Base-by-base conservation (phyloP, 441 rosid genomes). In the Pelargonium australe region DNA sequence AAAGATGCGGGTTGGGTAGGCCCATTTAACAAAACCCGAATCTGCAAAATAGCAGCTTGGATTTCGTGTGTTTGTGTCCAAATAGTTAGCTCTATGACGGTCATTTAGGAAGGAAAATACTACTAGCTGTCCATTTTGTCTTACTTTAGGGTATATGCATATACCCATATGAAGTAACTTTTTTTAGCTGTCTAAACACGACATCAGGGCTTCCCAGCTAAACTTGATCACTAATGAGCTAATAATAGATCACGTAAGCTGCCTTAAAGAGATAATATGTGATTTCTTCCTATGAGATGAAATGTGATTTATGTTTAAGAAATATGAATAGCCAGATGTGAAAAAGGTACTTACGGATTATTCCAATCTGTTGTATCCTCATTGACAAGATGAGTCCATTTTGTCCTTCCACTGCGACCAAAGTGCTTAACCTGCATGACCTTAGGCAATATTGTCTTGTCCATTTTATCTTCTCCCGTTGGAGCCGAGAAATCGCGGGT, bases 381-480 rank as follows among this genome's bases (percentile, higher is more conserved):
- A 43, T 81, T 83, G 68, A 90, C 96, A 80, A 93, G 96, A 82
- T 91, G 98, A 6, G 97, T 89, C 98, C 98, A 89, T 75, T 93
- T 90, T 5, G 97, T 89, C 76, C 94, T 81, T 70, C 98, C 95
- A 75, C 97, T 93, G 5, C 97, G 92, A 76, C 97, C 96, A 77
- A 93, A 93, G 85, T 93, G 91, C 76, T 93, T 90, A 73, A 90
- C 98, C 71, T 93, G 98, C 98, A 93, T 93, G 69, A 93, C 96
- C 78, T 89, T 89, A 0, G 96, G 98, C 73, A 90, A 79, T 63
- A 89, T 92, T 28, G 89, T 81, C 76, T 89, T 89, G 72, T 89
- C 87, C 96, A 92, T 78, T 75, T 75, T 90, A 83, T 93, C 98
- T 66, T 93, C 98, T 34, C 98, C 97, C 8, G 98, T 91, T 2